Conservation (phyloP, 805 yeast species). For the Scheffersomyces stipitis region DNA sequence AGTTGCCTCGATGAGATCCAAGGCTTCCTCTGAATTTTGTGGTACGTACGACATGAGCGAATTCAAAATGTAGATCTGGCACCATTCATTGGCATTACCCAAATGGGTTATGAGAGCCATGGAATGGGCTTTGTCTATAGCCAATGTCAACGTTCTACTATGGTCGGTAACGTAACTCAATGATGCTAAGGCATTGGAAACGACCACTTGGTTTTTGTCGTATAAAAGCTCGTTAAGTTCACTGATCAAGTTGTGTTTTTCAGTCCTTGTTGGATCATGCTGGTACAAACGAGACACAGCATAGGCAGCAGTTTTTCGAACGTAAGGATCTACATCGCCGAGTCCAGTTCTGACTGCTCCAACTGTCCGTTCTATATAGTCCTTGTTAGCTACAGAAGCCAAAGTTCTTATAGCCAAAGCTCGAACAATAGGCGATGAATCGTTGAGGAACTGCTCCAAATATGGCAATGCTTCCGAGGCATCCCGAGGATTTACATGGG, state of each 20-base stretch:
- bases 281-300: constrained; percentile 69
- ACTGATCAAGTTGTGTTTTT: constrained; percentile 43
- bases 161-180: constrained; percentile 63
- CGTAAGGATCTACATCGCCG: constrained; percentile 52
- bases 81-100: constrained; percentile 61
- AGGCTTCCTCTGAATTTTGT: constrained; percentile 62
- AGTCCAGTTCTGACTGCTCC: constrained; percentile 35
- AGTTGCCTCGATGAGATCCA: constrained; percentile 59
- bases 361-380: constrained; percentile 49
- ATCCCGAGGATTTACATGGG: constrained; percentile 54
- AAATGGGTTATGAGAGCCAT: constrained; percentile 34
- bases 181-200: constrained; percentile 70
- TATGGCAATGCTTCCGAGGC: constrained; percentile 57
- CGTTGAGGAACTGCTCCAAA: constrained; percentile 53
- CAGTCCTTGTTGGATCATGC: constrained; percentile 47
- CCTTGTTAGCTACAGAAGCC: constrained; percentile 55
- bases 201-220: constrained; percentile 60
- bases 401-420: constrained; percentile 65
- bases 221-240: constrained; percentile 52
- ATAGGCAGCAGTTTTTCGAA: constrained; percentile 69
- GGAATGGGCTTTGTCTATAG: constrained; percentile 50
- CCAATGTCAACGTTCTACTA: constrained; percentile 48
- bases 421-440: constrained; percentile 48
- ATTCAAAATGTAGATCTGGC: constrained; percentile 64
- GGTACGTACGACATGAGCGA: constrained; percentile 73